Evolutionary conservation across 2,329 filamentous ascomycete species (phyloP).

Genomic region (Tolypocladium paradoxum): DNA sequence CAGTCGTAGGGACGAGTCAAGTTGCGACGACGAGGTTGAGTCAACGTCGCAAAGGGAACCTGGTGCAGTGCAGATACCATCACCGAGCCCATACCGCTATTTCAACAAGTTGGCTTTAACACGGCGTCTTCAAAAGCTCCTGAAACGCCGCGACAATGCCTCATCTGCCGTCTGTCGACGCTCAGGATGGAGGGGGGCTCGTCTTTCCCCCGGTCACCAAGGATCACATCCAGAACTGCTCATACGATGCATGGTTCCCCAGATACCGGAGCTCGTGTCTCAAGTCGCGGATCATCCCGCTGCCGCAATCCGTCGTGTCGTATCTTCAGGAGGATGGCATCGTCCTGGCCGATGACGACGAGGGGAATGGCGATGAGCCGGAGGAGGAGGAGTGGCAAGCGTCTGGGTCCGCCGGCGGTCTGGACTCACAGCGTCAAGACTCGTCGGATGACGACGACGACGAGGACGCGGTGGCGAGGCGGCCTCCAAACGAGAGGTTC

Average conservation of each 20-base stretch:
- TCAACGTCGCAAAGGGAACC: not conserved
- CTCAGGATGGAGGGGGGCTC: conserved; percentile 19
- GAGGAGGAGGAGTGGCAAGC: conserved; percentile 43
- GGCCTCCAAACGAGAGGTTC: conserved; percentile 47
- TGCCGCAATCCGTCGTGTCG: conserved; percentile 63
- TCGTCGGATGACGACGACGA: conserved; percentile 39
- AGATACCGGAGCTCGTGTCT: conserved; percentile 73
- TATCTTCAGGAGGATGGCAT: conserved; percentile 93
- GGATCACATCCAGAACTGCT: conserved; percentile 86
- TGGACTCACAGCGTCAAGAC: conserved; percentile 6
- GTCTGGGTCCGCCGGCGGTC: conserved; percentile 9
- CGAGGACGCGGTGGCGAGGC: conserved; percentile 26
- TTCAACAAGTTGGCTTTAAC: not conserved
- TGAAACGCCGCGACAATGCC: conserved; percentile 17
- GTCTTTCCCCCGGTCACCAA: conserved; percentile 77
- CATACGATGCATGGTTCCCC: conserved; percentile 85
- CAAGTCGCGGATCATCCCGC: conserved; percentile 73
- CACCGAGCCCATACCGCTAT: not conserved
- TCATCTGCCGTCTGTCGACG: conserved; percentile 16
- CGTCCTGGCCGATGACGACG: conserved; percentile 63
- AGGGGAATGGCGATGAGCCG: conserved; percentile 26
- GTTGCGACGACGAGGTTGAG: not conserved
- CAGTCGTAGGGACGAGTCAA: not conserved
- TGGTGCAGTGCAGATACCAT: not conserved
- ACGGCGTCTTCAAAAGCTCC: not conserved